A percentile compares a stretch with the other conserved stretches of the same genome.
Conservation (phyloP, 768 basidiomycete species). For the Mycena galericulata region DNA sequence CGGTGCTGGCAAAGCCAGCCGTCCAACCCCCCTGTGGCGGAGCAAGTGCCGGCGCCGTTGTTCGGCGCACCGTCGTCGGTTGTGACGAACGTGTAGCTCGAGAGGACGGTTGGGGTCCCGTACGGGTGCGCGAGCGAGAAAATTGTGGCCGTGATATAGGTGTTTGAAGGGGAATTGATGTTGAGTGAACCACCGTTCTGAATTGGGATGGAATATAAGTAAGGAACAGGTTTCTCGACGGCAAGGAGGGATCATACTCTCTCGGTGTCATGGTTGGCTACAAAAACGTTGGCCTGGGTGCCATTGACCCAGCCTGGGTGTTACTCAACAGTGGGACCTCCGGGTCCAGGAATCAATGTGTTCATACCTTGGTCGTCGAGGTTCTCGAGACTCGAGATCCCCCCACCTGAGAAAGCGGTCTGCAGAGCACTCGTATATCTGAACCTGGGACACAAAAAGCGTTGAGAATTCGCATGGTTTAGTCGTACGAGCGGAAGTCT, state of each 20-base stretch:
- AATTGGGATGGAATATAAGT: neutral
- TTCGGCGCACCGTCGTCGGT: conserved; percentile 72
- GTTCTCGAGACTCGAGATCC: conserved; percentile 64
- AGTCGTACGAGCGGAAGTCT: conserved; percentile 34
- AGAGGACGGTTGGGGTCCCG: conserved; percentile 73
- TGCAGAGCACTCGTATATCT: conserved; percentile 67
- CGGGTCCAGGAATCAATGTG: neutral
- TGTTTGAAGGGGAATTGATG: conserved; percentile 73
- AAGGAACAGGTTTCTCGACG: neutral
- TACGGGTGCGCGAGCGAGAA: conserved; percentile 73
- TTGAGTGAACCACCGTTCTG: conserved; percentile 68
- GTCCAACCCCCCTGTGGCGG: conserved; percentile 59
- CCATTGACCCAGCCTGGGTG: conserved; percentile 68
- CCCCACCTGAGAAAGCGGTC: conserved; percentile 62
- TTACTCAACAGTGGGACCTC: neutral
- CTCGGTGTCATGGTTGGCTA: conserved; percentile 80
- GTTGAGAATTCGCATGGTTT: neutral
- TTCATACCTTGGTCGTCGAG: conserved; percentile 61
- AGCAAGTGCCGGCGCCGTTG: conserved; percentile 61
- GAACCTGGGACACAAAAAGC: conserved; percentile 53
- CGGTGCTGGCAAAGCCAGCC: conserved; percentile 80
- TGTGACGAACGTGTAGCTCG: conserved; percentile 65
- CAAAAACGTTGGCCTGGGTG: conserved; percentile 69
- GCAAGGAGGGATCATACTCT: conserved; percentile 48
- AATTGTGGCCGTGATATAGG: too few relatives aligned